A percentile compares a stretch with the other conserved stretches of the same genome.
Conservation (phyloP, 345 rosid genomes). For the Hypericum perforatum region DNA sequence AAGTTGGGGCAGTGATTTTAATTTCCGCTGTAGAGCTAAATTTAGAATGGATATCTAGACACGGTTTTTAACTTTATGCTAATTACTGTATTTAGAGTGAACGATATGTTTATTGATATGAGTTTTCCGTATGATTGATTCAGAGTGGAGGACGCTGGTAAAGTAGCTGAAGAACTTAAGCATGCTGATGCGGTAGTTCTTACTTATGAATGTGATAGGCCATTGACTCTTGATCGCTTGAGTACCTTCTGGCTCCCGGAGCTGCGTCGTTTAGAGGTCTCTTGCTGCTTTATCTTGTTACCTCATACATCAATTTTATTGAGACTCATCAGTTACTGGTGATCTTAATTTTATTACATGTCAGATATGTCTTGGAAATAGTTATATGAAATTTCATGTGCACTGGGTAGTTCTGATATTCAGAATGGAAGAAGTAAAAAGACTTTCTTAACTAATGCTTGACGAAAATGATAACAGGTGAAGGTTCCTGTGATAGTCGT, state of each 20-base stretch:
- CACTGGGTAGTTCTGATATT: too few relatives aligned
- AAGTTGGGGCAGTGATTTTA: too few relatives aligned
- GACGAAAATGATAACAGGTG: slow-evolving; percentile 38
- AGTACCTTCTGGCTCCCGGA: slow-evolving; percentile 78
- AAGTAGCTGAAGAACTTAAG: slow-evolving; percentile 55
- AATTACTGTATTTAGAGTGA: neutral
- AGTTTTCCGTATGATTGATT: slow-evolving; percentile 2
- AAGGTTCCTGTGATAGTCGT: slow-evolving; percentile 80
- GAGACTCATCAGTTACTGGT: too few relatives aligned
- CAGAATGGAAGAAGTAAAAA: too few relatives aligned
- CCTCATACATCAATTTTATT: neutral
- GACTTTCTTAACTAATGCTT: too few relatives aligned
- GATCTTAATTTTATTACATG: too few relatives aligned
- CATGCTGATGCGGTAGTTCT: slow-evolving; percentile 81
- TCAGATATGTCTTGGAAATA: too few relatives aligned
- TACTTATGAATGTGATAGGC: slow-evolving; percentile 66
- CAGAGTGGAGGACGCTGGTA: slow-evolving; percentile 55
- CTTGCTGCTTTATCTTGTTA: neutral
- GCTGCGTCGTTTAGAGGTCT: slow-evolving; percentile 53
- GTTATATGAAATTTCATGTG: too few relatives aligned
- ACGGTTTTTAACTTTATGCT: too few relatives aligned
- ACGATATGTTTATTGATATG: neutral
- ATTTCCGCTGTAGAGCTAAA: too few relatives aligned
- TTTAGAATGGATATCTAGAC: too few relatives aligned
- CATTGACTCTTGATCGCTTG: slow-evolving; percentile 51